phyloP scores from a whole-genome alignment of 768 basidiomycete species.

The Lactarius sanguifluus region DNA sequence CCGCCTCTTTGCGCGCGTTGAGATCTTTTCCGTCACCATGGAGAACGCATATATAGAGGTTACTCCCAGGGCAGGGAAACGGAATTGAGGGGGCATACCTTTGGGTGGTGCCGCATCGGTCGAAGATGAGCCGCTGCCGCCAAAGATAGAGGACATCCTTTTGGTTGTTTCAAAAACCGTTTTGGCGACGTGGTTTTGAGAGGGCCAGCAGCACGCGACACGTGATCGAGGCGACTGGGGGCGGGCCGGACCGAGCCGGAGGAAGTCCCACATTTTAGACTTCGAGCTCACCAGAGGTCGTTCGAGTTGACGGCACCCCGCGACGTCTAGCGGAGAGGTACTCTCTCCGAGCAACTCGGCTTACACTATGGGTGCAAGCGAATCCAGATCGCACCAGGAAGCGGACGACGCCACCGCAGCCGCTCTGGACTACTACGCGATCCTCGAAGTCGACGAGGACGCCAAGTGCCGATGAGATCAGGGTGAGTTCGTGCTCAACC shows the following conservation, averaged over 20 bases:
- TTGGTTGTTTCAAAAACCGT: neutral
- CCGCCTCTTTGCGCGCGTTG: constrained; percentile 41
- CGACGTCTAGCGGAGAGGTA: neutral
- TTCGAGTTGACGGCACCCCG: neutral
- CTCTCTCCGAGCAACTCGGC: constrained; percentile 14
- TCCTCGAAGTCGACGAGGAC: constrained; percentile 77
- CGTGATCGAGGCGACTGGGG: neutral
- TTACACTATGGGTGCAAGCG: constrained; percentile 62
- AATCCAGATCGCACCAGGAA: constrained; percentile 49
- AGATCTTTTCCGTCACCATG: constrained; percentile 35
- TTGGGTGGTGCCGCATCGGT: constrained; percentile 21
- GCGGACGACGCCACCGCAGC: constrained; percentile 32
- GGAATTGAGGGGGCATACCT: constrained; percentile 16
- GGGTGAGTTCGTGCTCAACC: constrained; percentile 45
- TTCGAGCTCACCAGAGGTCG: neutral
- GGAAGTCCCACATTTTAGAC: neutral
- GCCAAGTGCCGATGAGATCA: constrained; percentile 90
- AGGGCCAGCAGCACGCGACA: neutral
- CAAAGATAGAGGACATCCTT: constrained; percentile 33
- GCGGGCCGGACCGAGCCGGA: neutral
- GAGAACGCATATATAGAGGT: neutral
- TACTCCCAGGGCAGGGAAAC: neutral
- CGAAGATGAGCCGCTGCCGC: constrained; percentile 24
- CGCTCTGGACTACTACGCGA: constrained; percentile 72
- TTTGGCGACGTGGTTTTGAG: too few species aligned